Base-by-base conservation (phyloP, 164 flowering plant genomes). In the Nymphaea thermarum region DNA sequence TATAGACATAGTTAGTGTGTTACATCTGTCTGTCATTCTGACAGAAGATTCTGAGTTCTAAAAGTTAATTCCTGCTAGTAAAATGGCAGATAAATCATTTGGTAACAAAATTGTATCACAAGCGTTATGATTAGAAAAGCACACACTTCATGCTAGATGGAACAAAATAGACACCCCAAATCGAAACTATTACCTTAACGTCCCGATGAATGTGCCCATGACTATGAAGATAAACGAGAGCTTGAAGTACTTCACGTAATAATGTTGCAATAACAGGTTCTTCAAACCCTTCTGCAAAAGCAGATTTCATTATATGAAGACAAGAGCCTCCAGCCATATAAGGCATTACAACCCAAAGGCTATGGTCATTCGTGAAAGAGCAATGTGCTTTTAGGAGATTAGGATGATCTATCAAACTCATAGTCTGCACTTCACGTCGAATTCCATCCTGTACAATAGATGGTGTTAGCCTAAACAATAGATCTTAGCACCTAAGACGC, bases 301-400 rank as follows among this genome's bases (percentile, higher is more conserved):
- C 65, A 66, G 92, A 74, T 77, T 92, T 90, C 86, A 95, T 91
- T 72, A 95, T 88, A 72, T 90, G 92, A 72, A 90, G 92, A 73
- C 98, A 90, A 60, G 99, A 95, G 10, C 99, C 99, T 43, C 90
- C 93, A 72, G 87, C 86, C 99, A 95, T 88, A 77, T 85, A 95
- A 25, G 99, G 98, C 96, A 86, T 90, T 74, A 78, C 81, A 71
- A 75, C 73, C 81, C 81, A 78, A 61, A 78, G 79, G 64, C 68
- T 65, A 42, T 69, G 70, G n/a, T 70, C 81, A 51, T 71, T 60
- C 8, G 79, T 62, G 73, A 78, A 78, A 62, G 79, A 78, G 73
- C 98, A 89, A 81, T 87, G 83, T 41, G 98, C 89, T 25, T 75
- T 76, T 36, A 92, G 71, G 43, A 92, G 64, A 85, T 89, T 89